Evolutionary conservation across 805 yeast species (phyloP).

Genomic region (Groenewaldozyma tartarivorans): DNA sequence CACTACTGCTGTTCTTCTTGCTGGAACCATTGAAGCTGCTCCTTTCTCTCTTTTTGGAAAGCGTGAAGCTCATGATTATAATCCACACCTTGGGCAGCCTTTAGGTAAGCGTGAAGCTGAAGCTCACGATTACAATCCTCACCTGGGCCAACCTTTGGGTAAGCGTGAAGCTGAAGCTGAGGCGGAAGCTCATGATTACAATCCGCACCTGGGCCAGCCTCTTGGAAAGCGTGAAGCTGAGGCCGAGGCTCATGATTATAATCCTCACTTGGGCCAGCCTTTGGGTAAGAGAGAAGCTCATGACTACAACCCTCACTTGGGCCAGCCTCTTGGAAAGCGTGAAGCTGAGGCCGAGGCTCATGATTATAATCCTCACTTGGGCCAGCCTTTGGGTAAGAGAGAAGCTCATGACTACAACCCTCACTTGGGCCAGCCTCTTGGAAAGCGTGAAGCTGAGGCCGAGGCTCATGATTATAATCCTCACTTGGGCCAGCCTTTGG

Average conservation of each 20-base stretch:
- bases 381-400: constrained; percentile 2
- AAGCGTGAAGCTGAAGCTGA: constrained; percentile 9
- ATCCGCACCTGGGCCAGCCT: constrained; percentile 2
- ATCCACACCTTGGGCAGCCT: constrained; percentile 6
- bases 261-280: constrained; percentile 5
- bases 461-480: background rate
- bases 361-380: background rate
- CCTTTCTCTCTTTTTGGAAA: constrained; percentile 1
- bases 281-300: constrained; percentile 4
- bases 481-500: constrained; percentile 2
- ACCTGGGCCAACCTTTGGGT: constrained; percentile 5
- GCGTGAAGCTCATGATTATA: constrained; percentile 4
- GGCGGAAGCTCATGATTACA: constrained; percentile 4
- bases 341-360: constrained; percentile 4
- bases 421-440: constrained; percentile 1
- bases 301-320: background rate
- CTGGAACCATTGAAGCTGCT: constrained; percentile 1
- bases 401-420: constrained; percentile 2
- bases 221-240: constrained; percentile 5
- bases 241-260: constrained; percentile 3
- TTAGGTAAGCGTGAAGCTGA: constrained; percentile 5
- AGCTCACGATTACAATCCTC: constrained; percentile 1
- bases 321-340: background rate
- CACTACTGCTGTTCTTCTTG: background rate
- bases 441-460: constrained; percentile 2